Percentiles rank a stretch among this genome's conserved stretches.
phyloP scores from a whole-genome alignment of 169 alveolate species.

The Plasmodium vivax region DNA sequence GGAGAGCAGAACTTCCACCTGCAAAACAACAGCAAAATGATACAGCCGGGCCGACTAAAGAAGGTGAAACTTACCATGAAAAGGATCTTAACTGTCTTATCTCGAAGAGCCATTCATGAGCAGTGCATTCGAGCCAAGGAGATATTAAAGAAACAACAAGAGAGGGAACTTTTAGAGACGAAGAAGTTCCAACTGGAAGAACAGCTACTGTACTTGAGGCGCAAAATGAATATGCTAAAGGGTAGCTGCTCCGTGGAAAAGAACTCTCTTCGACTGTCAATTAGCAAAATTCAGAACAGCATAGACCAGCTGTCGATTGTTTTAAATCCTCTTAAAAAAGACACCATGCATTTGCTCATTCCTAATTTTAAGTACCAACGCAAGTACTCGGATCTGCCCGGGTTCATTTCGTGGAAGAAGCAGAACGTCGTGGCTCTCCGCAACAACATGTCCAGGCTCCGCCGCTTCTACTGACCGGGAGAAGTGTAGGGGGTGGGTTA shows the following conservation, averaged over 20 bases:
- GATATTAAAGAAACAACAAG: conserved; percentile 84
- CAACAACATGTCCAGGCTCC: conserved; percentile 72
- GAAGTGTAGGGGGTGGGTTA: background rate
- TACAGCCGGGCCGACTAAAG: conserved; percentile 87
- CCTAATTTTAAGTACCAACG: conserved; percentile 84
- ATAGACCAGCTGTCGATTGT: conserved; percentile 78
- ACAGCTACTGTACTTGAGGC: conserved; percentile 37
- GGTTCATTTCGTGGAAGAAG: conserved; percentile 85
- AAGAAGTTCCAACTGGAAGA: conserved; percentile 84
- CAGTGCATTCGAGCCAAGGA: conserved; percentile 89
- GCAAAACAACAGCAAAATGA: conserved; percentile 80
- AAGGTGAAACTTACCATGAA: conserved; percentile 89
- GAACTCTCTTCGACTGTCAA: conserved; percentile 76
- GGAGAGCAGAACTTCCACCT: conserved; percentile 88
- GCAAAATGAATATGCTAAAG: conserved; percentile 68
- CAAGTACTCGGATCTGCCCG: conserved; percentile 86
- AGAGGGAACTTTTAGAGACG: conserved; percentile 86
- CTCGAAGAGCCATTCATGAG: conserved; percentile 89
- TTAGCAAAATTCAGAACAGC: conserved; percentile 76
- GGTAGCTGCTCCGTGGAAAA: conserved; percentile 78
- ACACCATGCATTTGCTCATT: conserved; percentile 81
- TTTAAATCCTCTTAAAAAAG: conserved; percentile 85
- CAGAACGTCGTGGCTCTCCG: conserved; percentile 84
- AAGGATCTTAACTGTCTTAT: conserved; percentile 87
- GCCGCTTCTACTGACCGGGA: conserved; percentile 75